A percentile compares a stretch with the other conserved stretches of the same genome.
These are phyloP conservation scores for Monosporascus sp. DNA, from an alignment of 2,329 filamentous ascomycete genomes.

Conservation along the genomic window DNA sequence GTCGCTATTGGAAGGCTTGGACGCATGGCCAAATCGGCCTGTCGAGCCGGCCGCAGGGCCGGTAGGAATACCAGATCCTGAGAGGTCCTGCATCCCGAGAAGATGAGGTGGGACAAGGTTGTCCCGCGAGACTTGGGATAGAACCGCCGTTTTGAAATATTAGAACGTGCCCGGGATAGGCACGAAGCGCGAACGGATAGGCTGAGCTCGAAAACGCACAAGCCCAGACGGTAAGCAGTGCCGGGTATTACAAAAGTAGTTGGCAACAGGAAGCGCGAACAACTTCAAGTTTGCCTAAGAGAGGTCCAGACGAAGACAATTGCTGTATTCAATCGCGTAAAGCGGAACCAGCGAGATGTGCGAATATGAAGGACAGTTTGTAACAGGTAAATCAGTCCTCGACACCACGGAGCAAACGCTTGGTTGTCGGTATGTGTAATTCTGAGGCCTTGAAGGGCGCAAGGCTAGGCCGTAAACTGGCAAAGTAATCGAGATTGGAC, in stretches of 20 bases:
- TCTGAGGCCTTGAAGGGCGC: not conserved
- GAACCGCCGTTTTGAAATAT: slow-evolving; percentile 73
- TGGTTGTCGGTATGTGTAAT: slow-evolving; percentile 6
- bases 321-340: slow-evolving; percentile 21
- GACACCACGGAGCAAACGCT: slow-evolving; percentile 15
- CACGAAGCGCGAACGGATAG: slow-evolving; percentile 28
- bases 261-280: slow-evolving; percentile 18
- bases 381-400: slow-evolving; percentile 14
- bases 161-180: slow-evolving; percentile 48
- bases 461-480: not conserved
- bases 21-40: slow-evolving; percentile 66
- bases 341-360: slow-evolving; percentile 18
- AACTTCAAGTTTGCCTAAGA: slow-evolving; percentile 21
- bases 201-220: slow-evolving; percentile 20
- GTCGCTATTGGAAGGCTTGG: slow-evolving; percentile 77
- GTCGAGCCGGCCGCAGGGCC: slow-evolving; percentile 50
- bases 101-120: slow-evolving; percentile 80
- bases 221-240: slow-evolving; percentile 21
- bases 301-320: slow-evolving; percentile 20
- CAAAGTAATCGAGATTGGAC: not conserved
- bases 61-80: slow-evolving; percentile 56
- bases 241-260: slow-evolving; percentile 27
- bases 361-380: slow-evolving; percentile 22
- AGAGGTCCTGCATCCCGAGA: slow-evolving; percentile 88
- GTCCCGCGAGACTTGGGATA: slow-evolving; percentile 76